Evolutionary conservation across 2,329 filamentous ascomycete genomes (phyloP), one percentile per base, ranked within the genome.

Genomic region (Helminthosporium solani): DNA sequence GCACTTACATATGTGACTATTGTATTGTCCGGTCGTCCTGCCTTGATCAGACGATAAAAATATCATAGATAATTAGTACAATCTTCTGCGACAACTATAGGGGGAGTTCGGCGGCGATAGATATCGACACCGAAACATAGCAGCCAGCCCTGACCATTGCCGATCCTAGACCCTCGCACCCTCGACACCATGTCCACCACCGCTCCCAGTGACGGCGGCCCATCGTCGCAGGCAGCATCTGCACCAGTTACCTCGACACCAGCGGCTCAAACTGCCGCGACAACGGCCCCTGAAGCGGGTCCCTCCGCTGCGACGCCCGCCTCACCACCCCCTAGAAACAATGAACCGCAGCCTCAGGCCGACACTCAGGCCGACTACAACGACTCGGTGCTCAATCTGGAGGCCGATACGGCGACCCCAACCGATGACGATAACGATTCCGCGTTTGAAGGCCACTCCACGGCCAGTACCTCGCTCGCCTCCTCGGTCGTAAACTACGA

Each of bases 401-500:
- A 65, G 40, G 55, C 57, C 27, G 64, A 66, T 52, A 57, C 53
- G 2, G 53, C 53, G 8, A 21, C 25, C n/a, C 16, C 48, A 14
- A 40, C 46, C 48, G 56, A 60, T 44, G 57, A 53, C 33, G 64
- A 67, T 46, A 47, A 47, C 41, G 66, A 69, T 52, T 61, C 56
- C n/a, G 62, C 64, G 40, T 68, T 63, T 28, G 66, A 60, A 34
- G 54, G 50, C 34, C 45, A 47, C 35, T 63, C 61, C 5, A 47
- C 53, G 25, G 52, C 60, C 40, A 62, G 55, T 20, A 69, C 67
- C 7, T 70, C 68, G 15, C 60, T 70, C 42, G 61, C 65, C 35
- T 68, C 65, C 12, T 64, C 63, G 33, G 63, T 70, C 50, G 55
- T 67, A 19, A 62, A 70, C 52, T 70, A 70, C 58, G 63, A 67